These are phyloP conservation scores for Populus simonii DNA, from an alignment of 345 rosid species.

Conservation along the genomic window DNA sequence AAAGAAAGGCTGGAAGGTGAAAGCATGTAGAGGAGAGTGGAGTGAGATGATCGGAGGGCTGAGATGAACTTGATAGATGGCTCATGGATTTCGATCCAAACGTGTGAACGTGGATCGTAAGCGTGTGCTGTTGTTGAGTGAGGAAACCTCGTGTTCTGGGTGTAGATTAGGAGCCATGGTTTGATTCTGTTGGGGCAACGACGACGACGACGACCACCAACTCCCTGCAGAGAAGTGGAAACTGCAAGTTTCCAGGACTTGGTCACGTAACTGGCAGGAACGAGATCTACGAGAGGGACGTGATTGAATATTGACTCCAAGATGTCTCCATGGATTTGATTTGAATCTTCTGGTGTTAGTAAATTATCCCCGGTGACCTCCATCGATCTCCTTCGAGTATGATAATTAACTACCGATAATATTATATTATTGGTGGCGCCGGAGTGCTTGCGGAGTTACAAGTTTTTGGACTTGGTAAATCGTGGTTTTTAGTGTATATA, in stretches of 20 bases:
- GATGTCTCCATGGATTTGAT: constrained; percentile 45
- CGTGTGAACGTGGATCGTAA: constrained; percentile 69
- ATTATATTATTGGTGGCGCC: background rate
- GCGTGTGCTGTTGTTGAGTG: constrained; percentile 38
- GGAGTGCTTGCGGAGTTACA: no score
- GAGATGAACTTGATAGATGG: constrained; percentile 29
- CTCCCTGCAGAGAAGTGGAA: constrained; percentile 48
- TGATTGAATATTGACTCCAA: constrained; percentile 45
- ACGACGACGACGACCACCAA: background rate
- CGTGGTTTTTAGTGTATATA: background rate
- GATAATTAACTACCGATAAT: background rate
- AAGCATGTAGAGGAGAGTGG: constrained; percentile 53
- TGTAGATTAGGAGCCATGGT: constrained; percentile 70
- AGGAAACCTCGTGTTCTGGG: constrained; percentile 41
- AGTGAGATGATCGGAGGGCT: constrained; percentile 53
- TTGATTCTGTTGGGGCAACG: constrained; percentile 36
- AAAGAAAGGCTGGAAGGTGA: constrained; percentile 55
- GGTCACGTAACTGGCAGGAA: constrained; percentile 57
- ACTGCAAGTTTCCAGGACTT: constrained; percentile 64
- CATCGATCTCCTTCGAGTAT: background rate
- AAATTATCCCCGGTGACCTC: background rate
- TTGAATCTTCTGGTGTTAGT: constrained; percentile 12
- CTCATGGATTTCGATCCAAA: constrained; percentile 46
- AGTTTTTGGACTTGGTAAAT: no score
- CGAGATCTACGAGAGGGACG: constrained; percentile 61